A percentile compares a stretch with the other conserved stretches of the same genome.
Conservation (phyloP, 257 asterid species). For the Solanum gandarillasii region DNA sequence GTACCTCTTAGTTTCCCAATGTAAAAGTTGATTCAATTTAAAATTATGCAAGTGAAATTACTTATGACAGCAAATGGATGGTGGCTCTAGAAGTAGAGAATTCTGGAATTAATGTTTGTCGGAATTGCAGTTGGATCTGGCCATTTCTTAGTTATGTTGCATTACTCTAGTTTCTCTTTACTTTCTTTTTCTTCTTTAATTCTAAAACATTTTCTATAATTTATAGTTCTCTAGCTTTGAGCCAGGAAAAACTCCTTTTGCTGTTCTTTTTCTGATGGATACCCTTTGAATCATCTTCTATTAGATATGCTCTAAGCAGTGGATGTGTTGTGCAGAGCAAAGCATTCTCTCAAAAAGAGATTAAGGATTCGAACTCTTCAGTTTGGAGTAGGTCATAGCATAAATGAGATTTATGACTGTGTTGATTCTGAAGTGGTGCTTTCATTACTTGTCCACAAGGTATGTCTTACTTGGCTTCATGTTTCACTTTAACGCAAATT, state of each 20-base stretch:
- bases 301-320: not conserved
- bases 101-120: not conserved
- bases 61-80: not conserved
- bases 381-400: conserved; percentile 58
- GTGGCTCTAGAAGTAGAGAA: not conserved
- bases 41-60: not conserved
- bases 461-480: conserved; percentile 6
- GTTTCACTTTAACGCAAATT: not conserved
- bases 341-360: conserved; percentile 77
- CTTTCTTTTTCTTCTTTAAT: not conserved
- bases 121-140: not conserved
- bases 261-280: not conserved
- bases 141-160: not conserved
- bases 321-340: conserved; percentile 39
- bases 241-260: not conserved
- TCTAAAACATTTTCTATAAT: not conserved
- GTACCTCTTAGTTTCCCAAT: not conserved
- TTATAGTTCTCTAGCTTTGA: not conserved
- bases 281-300: not conserved
- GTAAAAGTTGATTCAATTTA: not conserved
- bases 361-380: conserved; percentile 86
- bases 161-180: not conserved
- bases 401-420: conserved; percentile 76
- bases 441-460: conserved; percentile 89
- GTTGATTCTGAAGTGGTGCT: conserved; percentile 95